phyloP scores from a whole-genome alignment of 2,329 filamentous ascomycete genomes.

The Stagonosporopsis cucurbitacearum region DNA sequence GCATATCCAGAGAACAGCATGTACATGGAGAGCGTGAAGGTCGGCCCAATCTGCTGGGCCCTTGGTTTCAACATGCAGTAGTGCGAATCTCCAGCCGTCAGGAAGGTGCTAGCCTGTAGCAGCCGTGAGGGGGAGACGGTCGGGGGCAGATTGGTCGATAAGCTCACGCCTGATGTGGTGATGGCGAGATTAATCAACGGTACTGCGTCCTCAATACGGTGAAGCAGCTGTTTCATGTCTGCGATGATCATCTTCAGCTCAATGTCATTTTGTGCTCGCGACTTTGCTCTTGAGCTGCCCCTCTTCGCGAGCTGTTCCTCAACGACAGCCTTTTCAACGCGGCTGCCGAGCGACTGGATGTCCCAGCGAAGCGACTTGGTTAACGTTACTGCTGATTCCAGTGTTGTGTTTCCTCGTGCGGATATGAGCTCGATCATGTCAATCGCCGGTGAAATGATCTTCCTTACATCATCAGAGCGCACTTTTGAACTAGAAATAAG shows the following conservation, averaged over 20 bases:
- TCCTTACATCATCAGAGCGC: slow-evolving; percentile 5
- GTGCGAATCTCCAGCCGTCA: slow-evolving; percentile 84
- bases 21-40: slow-evolving; percentile 86
- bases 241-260: slow-evolving; percentile 73
- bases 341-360: slow-evolving; percentile 78
- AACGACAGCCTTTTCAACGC: slow-evolving; percentile 72
- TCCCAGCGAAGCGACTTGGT: slow-evolving; percentile 84
- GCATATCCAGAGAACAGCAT: slow-evolving; percentile 91
- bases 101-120: slow-evolving; percentile 88
- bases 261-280: slow-evolving; percentile 63
- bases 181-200: slow-evolving; percentile 93
- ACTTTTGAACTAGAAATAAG: background rate
- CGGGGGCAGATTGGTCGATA: slow-evolving; percentile 79
- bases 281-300: slow-evolving; percentile 55
- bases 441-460: slow-evolving; percentile 89
- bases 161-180: slow-evolving; percentile 86
- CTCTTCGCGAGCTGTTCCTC: slow-evolving; percentile 63
- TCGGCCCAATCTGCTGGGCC: slow-evolving; percentile 82
- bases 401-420: slow-evolving; percentile 75
- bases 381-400: slow-evolving; percentile 84
- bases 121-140: slow-evolving; percentile 89
- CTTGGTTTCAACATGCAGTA: slow-evolving; percentile 70
- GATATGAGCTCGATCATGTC: slow-evolving; percentile 91
- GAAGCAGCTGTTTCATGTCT: slow-evolving; percentile 77
- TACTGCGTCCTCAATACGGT: slow-evolving; percentile 86